A percentile compares a stretch with the other conserved stretches of the same genome.
These are phyloP conservation scores for Aurantiochytrium sp. DNA, from an alignment of 108 stramenopile species.

Conservation along the genomic window DNA sequence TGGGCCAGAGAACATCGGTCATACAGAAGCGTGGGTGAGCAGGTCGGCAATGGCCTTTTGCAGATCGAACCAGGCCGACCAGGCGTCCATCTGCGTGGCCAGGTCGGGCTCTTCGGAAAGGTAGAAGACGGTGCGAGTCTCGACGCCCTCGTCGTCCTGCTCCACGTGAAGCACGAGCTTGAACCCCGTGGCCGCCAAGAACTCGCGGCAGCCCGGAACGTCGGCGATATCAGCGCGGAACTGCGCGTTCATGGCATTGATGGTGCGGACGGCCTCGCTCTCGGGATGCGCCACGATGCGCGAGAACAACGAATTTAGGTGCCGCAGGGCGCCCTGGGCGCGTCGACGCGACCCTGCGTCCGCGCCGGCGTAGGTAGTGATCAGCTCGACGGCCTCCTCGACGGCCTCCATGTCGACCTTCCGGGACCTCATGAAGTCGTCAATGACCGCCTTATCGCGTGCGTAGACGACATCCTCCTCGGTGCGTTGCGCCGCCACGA, in stretches of 20 bases:
- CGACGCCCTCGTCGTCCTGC: conserved; percentile 16
- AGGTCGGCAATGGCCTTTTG: background rate
- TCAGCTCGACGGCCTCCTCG: background rate
- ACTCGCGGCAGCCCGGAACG: background rate
- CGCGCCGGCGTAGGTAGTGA: background rate
- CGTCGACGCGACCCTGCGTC: background rate
- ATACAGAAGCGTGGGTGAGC: background rate
- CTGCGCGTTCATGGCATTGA: background rate
- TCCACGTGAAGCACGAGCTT: background rate
- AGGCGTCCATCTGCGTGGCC: conserved; percentile 5
- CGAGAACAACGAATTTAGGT: background rate
- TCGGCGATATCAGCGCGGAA: conserved; percentile 2
- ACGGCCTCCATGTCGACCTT: background rate
- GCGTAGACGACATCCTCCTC: conserved; percentile 19
- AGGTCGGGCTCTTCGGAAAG: background rate
- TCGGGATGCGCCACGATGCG: background rate
- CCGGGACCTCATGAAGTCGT: background rate
- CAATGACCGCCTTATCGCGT: background rate
- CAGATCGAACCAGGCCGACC: conserved; percentile 13
- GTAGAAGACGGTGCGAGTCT: background rate
- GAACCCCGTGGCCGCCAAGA: background rate
- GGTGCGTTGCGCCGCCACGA: background rate
- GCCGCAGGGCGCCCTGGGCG: background rate
- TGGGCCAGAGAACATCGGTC: no score
- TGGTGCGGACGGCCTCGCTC: background rate